Evolutionary conservation across 805 yeast species (phyloP), one percentile per base, ranked within the genome.

Genomic region (Pichia cephalocereana): DNA sequence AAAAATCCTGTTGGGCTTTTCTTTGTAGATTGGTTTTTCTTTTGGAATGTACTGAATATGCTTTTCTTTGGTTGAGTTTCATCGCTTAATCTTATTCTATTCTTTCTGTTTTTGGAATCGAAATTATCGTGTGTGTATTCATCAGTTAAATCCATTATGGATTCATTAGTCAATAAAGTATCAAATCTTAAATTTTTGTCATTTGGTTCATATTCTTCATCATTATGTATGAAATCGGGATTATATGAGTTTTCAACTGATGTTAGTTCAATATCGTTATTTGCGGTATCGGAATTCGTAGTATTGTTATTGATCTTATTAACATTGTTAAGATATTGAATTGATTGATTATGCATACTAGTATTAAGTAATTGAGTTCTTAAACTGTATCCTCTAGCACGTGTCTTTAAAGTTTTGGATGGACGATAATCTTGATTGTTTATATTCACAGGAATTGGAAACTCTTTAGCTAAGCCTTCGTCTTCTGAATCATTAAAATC

Each of bases 311-410:
- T 15, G 11, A 11, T 30, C n/a, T 8, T 28, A 30, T 17, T 37
- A 18, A n/a, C 31, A 41, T 50, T 54, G 37, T 46, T 28, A 44
- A 38, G 37, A 17, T 43, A 48, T 4, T 39, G 30, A 19, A 57
- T 60, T 6, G 58, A 62, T 28, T 60, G 56, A 46, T 67, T 47
- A 50, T 52, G 44, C 30, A 67, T 53, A 26, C 57, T 55, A 47
- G 71, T 77, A 58, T 72, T 77, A 65, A 83, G 74, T 44, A 83
- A 68, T 65, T 83, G 88, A 0, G 85, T 71, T 51, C 90, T 70
- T 48, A 83, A 63, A 9, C 86, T 80, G 51, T 80, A 77, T 0
- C 89, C 89, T 56, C 90, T 64, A 52, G 73, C 75, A 52, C 86
- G 67, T 31, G 74, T 66, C 46, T 54, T 62, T 15, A 61, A 57